phyloP scores from a whole-genome alignment of 306 rosid genomes.

The Sicyos baderoa region DNA sequence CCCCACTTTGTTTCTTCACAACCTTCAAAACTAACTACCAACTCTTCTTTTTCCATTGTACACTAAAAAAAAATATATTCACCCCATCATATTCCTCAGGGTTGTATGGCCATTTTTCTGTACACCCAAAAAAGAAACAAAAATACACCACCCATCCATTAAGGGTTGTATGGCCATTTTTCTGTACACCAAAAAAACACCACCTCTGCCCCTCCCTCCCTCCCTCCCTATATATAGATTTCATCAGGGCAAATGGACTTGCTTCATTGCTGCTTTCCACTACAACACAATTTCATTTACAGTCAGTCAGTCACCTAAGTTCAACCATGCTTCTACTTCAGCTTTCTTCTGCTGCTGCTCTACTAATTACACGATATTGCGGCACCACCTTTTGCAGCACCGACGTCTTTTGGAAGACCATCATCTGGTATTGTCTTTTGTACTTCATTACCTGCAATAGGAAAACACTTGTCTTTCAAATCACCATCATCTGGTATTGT shows the following conservation, averaged over 20 bases:
- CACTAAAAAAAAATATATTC: constrained; percentile 35
- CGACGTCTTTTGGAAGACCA: constrained; percentile 72
- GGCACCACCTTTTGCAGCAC: constrained; percentile 43
- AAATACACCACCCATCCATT: background rate
- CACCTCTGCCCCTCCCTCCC: background rate
- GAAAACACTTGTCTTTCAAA: background rate
- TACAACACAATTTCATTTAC: background rate
- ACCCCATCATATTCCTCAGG: constrained; percentile 6
- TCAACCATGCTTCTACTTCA: background rate
- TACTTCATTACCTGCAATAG: constrained; percentile 38
- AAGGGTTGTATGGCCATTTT: constrained; percentile 13
- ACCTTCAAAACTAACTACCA: no score
- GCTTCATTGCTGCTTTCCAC: constrained; percentile 3
- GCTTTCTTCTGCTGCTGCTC: background rate
- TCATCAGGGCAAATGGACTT: constrained; percentile 7
- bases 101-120: constrained; percentile 15
- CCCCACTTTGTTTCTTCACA: background rate
- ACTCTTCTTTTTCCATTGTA: constrained; percentile 30
- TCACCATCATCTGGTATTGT: no score
- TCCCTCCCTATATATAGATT: background rate
- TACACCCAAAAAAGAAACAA: constrained; percentile 9
- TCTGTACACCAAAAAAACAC: constrained; percentile 15
- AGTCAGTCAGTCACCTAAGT: background rate
- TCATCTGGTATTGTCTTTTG: constrained; percentile 52
- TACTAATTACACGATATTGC: constrained; percentile 25